Conservation (phyloP, 2,329 filamentous ascomycete species). For the Colletotrichum liriopes region DNA sequence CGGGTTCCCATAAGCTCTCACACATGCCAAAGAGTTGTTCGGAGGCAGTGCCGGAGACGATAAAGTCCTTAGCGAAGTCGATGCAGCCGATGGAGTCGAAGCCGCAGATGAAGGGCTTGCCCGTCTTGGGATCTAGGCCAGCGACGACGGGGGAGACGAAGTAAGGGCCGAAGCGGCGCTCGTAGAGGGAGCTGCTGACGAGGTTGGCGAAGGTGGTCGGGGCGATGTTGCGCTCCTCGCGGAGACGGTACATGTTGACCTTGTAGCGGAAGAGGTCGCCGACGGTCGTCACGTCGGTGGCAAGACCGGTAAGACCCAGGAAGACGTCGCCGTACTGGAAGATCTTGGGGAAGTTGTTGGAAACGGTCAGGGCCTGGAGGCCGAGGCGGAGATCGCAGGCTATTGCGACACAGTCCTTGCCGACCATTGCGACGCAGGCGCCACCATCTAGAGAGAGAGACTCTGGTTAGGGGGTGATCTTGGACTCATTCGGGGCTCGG, state of each 20-base stretch:
- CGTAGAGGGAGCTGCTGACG: constrained; percentile 91
- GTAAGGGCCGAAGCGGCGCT: constrained; percentile 95
- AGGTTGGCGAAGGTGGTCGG: constrained; percentile 97
- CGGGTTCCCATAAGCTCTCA: constrained; percentile 97
- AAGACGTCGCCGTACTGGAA: constrained; percentile 97
- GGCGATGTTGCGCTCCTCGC: constrained; percentile 96
- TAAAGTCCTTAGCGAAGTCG: constrained; percentile 99
- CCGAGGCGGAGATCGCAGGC: constrained; percentile 98
- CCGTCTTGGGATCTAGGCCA: constrained; percentile 93
- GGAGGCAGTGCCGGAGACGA: constrained; percentile 94
- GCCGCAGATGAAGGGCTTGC: constrained; percentile 97
- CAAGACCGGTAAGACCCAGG: constrained; percentile 94
- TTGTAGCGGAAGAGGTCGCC: constrained; percentile 99
- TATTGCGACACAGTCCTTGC: constrained; percentile 99
- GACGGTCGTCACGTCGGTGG: constrained; percentile 95
- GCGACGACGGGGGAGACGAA: constrained; percentile 96
- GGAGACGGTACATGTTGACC: constrained; percentile 99
- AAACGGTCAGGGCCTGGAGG: constrained; percentile 95
- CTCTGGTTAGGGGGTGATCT: constrained; percentile 43
- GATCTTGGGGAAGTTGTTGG: constrained; percentile 99
- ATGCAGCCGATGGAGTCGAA: constrained; percentile 99
- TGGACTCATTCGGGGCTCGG: constrained; percentile 26
- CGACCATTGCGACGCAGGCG: constrained; percentile 98
- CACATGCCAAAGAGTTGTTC: constrained; percentile 99
- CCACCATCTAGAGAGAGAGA: constrained; percentile 77